Evolutionary conservation across 345 rosid species (phyloP).

Genomic region (Populus nigra): DNA sequence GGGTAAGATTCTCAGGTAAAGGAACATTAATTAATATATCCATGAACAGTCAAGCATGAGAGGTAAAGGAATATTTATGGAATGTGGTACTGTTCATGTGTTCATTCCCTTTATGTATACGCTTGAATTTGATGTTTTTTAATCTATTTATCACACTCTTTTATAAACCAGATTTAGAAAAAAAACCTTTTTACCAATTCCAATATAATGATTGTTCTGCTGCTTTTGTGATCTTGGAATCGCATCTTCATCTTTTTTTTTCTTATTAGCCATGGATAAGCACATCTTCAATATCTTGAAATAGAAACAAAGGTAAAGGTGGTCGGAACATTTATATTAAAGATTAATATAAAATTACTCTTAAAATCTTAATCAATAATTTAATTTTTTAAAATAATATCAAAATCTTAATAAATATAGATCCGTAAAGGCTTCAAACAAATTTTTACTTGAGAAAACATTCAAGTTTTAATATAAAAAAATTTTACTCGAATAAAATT

Average conservation of each 20-base stretch:
- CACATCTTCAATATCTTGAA: neutral
- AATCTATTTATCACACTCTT: neutral
- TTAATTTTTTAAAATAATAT: too few species aligned
- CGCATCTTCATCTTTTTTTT: neutral
- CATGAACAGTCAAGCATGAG: neutral
- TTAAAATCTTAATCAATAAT: too few species aligned
- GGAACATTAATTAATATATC: neutral
- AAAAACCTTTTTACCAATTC: neutral
- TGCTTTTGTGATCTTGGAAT: conserved; percentile 4
- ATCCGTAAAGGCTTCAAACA: too few species aligned
- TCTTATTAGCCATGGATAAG: neutral
- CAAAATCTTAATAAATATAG: too few species aligned
- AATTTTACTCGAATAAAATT: too few species aligned
- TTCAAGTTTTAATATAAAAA: too few species aligned
- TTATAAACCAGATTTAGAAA: neutral
- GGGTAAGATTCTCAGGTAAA: neutral
- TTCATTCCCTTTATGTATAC: neutral
- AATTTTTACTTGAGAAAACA: too few species aligned
- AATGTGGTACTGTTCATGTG: neutral
- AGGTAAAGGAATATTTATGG: neutral
- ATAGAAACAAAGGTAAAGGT: neutral
- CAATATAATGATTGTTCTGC: conserved; percentile 3
- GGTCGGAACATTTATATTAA: too few species aligned
- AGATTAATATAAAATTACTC: too few species aligned
- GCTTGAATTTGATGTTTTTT: neutral